Evolutionary conservation across 208 protist genomes (phyloP).

Genomic region (Zelonia costaricensis): DNA sequence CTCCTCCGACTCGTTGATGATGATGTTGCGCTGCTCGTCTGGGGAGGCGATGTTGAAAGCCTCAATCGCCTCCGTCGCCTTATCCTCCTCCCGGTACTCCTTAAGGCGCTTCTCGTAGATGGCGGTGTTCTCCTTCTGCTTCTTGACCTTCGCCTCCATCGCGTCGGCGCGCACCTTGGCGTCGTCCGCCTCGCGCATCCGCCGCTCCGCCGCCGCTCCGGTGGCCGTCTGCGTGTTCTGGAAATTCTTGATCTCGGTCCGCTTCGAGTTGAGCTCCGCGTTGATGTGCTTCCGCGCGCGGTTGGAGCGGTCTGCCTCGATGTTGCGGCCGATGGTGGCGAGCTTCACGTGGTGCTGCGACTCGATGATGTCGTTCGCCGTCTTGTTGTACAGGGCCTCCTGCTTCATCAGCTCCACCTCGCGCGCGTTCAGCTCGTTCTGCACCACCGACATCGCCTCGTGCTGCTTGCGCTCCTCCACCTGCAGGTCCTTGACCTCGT

Average conservation of each 20-base stretch:
- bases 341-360: constrained; percentile 46
- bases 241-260: constrained; percentile 35
- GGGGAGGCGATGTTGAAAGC: constrained; percentile 55
- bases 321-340: constrained; percentile 46
- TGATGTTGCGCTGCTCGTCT: constrained; percentile 44
- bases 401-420: constrained; percentile 89
- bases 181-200: constrained; percentile 43
- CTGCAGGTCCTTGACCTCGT: constrained; percentile 84
- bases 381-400: constrained; percentile 68
- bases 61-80: constrained; percentile 45
- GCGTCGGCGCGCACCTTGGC: constrained; percentile 39
- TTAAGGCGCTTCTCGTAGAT: constrained; percentile 33
- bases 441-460: constrained; percentile 71
- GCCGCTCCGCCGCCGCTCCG: constrained; percentile 18
- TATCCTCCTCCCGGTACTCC: constrained; percentile 35
- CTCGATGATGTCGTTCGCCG: constrained; percentile 27
- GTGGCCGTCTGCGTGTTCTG: constrained; percentile 30
- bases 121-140: constrained; percentile 31
- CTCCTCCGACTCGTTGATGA: constrained; percentile 29
- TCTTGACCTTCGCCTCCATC: constrained; percentile 45
- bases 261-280: constrained; percentile 38
- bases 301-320: constrained; percentile 49
- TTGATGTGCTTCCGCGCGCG: constrained; percentile 30
- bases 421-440: constrained; percentile 81
- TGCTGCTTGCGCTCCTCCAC: constrained; percentile 56